phyloP scores from a whole-genome alignment of 2,329 filamentous ascomycete genomes.

The Alternaria gaisen region DNA sequence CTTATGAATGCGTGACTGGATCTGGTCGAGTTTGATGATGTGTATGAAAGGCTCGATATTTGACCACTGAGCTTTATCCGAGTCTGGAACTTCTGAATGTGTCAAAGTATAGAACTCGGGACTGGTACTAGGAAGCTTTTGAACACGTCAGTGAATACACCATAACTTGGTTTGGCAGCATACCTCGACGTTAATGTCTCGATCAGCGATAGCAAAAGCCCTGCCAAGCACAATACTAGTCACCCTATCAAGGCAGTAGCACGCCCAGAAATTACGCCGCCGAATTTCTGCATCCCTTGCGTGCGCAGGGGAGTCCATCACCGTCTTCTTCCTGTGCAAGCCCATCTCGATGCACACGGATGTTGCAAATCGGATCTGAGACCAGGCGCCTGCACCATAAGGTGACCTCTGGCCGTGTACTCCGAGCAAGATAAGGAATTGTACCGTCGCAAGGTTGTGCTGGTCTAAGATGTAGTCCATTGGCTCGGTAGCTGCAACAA shows the following conservation, averaged over 20 bases:
- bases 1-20: slow-evolving; percentile 38
- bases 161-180: neutral
- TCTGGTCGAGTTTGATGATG: slow-evolving; percentile 35
- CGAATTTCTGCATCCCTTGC: slow-evolving; percentile 35
- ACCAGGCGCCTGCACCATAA: slow-evolving; percentile 40
- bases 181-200: slow-evolving; percentile 42
- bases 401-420: slow-evolving; percentile 39
- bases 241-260: slow-evolving; percentile 38
- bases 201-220: slow-evolving; percentile 39
- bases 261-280: slow-evolving; percentile 37
- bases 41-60: slow-evolving; percentile 40
- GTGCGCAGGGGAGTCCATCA: slow-evolving; percentile 19
- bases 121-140: slow-evolving; percentile 32
- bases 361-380: slow-evolving; percentile 38
- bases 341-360: slow-evolving; percentile 41
- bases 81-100: slow-evolving; percentile 23
- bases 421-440: slow-evolving; percentile 37
- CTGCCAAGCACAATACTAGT: slow-evolving; percentile 38
- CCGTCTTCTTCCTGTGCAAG: slow-evolving; percentile 37
- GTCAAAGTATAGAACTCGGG: slow-evolving; percentile 34
- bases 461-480: slow-evolving; percentile 38
- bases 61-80: slow-evolving; percentile 25
- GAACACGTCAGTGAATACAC: neutral
- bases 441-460: slow-evolving; percentile 37
- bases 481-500: slow-evolving; percentile 32